Evolutionary conservation across 805 yeast species (phyloP).

Genomic region (Hanseniaspora clermontiae): DNA sequence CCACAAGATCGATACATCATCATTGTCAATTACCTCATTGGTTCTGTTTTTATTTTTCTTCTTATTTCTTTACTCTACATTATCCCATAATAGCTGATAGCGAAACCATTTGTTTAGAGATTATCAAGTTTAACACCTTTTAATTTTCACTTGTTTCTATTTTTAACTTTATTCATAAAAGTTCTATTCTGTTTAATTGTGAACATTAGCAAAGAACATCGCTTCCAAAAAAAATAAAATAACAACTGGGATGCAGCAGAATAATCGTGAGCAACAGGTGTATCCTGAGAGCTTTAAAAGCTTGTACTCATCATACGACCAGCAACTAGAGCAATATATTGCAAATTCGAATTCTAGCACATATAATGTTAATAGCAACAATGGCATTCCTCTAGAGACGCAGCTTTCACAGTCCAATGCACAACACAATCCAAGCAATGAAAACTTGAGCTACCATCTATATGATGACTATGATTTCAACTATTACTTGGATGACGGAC

Average conservation of each 20-base stretch:
- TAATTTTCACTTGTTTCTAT: too few relatives aligned
- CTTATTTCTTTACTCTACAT: too few relatives aligned
- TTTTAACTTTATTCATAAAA: too few relatives aligned
- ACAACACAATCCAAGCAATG: background rate
- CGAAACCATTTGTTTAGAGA: too few relatives aligned
- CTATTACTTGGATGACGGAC: constrained; percentile 7
- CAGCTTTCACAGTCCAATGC: background rate
- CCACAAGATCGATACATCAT: too few relatives aligned
- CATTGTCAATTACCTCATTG: too few relatives aligned
- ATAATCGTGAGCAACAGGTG: background rate
- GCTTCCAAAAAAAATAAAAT: background rate
- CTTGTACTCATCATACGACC: constrained; percentile 3
- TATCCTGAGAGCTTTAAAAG: background rate
- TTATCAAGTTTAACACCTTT: too few relatives aligned
- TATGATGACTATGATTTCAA: constrained; percentile 12
- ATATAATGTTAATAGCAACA: background rate
- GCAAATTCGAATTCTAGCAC: background rate
- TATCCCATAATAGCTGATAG: too few relatives aligned
- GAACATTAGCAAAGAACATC: too few relatives aligned
- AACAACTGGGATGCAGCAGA: background rate
- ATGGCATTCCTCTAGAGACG: background rate
- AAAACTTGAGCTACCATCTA: constrained; percentile 6
- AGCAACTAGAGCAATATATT: constrained; percentile 3
- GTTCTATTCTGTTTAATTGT: too few relatives aligned
- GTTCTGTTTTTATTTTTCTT: too few relatives aligned